phyloP scores from a whole-genome alignment of 768 basidiomycete genomes.

The Suillus subaureus region DNA sequence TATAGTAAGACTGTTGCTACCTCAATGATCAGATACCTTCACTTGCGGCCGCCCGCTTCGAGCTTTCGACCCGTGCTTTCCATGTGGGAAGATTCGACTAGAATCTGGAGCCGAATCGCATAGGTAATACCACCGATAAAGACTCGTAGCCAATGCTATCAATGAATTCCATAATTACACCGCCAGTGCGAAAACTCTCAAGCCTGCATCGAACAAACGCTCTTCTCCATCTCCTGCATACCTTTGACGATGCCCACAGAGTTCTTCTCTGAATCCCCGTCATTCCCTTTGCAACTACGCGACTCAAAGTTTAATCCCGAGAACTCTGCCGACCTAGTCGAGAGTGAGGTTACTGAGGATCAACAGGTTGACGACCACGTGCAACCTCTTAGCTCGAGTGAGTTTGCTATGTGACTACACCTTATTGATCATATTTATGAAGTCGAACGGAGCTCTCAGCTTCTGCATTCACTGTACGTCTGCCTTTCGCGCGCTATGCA shows the following conservation, averaged over 20 bases:
- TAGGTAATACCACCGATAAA: not conserved
- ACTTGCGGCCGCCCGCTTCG: too few species aligned
- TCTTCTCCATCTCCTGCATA: conserved; percentile 8
- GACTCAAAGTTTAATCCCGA: conserved; percentile 11
- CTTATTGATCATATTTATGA: not conserved
- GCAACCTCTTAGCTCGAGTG: conserved; percentile 23
- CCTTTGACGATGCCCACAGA: conserved; percentile 24
- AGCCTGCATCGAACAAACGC: conserved; percentile 11
- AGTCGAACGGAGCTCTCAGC: conserved; percentile 15
- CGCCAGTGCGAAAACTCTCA: conserved; percentile 18
- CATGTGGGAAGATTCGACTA: not conserved
- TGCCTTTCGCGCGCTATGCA: not conserved
- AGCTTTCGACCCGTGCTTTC: not conserved
- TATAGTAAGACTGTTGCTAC: too few species aligned
- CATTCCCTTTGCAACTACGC: conserved; percentile 19
- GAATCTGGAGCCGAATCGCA: not conserved
- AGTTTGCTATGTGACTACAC: conserved; percentile 11
- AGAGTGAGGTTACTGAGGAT: conserved; percentile 21
- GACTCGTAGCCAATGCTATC: not conserved
- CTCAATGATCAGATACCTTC: too few species aligned
- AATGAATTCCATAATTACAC: not conserved
- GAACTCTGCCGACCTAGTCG: conserved; percentile 14
- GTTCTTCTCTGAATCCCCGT: conserved; percentile 15
- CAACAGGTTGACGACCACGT: conserved; percentile 25
- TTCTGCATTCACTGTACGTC: conserved; percentile 22